Percentiles rank a stretch among this genome's conserved stretches.
Conservation (phyloP, 2,329 filamentous ascomycete genomes). For the Huntiella decipiens region DNA sequence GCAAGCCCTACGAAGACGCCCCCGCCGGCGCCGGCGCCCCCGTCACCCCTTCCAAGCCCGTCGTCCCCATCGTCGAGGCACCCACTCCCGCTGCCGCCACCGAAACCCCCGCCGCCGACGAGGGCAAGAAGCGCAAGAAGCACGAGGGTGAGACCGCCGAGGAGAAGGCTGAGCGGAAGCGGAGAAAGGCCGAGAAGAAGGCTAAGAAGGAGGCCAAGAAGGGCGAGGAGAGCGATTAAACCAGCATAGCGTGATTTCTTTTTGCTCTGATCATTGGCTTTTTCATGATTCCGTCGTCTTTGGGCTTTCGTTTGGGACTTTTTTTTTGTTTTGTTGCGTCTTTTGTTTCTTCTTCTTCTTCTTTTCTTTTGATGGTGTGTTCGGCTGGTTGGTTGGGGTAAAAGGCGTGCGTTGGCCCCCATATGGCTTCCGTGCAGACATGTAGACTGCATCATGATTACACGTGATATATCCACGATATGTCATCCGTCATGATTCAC, state of each 20-base stretch:
- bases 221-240: slow-evolving; percentile 33
- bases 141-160: slow-evolving; percentile 58
- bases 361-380: background rate
- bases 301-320: background rate
- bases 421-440: no score
- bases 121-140: slow-evolving; percentile 59
- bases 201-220: slow-evolving; percentile 38
- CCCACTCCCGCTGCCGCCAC: slow-evolving; percentile 20
- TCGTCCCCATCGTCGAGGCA: slow-evolving; percentile 19
- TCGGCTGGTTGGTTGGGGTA: background rate
- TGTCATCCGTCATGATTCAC: no score
- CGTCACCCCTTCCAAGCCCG: slow-evolving; percentile 16
- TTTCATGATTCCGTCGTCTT: background rate
- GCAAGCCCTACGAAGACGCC: slow-evolving; percentile 26
- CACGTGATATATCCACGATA: no score
- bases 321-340: slow-evolving; percentile 1
- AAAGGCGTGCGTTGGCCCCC: no score
- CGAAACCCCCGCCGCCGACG: slow-evolving; percentile 28
- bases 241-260: background rate
- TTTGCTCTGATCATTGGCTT: background rate
- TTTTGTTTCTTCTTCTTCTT: slow-evolving; percentile 1
- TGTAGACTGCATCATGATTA: no score
- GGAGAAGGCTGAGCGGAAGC: slow-evolving; percentile 43
- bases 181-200: slow-evolving; percentile 41
- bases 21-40: slow-evolving; percentile 22